Base-by-base conservation (phyloP, 805 yeast genomes). In the Maudiozyma barnettii region DNA sequence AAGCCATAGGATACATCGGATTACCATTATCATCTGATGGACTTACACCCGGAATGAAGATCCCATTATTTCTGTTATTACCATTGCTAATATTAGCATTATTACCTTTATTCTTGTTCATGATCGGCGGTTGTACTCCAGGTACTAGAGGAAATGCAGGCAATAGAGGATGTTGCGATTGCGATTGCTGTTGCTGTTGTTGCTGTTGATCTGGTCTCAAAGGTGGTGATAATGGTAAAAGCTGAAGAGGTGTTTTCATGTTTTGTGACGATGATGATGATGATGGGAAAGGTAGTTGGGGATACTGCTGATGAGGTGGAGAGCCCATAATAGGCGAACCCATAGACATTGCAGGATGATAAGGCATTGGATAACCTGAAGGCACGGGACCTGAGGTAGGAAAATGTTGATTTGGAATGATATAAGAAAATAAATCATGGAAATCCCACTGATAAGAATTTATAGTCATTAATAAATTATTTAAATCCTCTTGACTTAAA, bases 391-490 rank as follows among this genome's bases (percentile, higher is more conserved):
- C 23, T 20, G 40, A 35, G 6, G 19, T 7, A 35, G 19, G 23
- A 13, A 21, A n/a, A 20, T n/a, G 18, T 14, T 39, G 29, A n/a
- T 39, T 39, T 13, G 65, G 63, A 26, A 59, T 43, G 1, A 59
- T 40, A 43, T 59, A 60, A 3, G 62, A 65, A 39, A 52, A 60
- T 16, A 63, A 46, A 40, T 59, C 56, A 49, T 56, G 58, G 45
- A 55, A 57, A 39, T 62, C 65, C 68, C 68, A 64, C 37, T 57
- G 60, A 43, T 56, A 61, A 1, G 60, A 55, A 46, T 64, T 64
- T 41, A 64, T 50, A 19, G 54, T 60, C 42, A 55, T 36, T 8
- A 63, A 45, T 38, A 63, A 46, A 21, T 59, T 56, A 45, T 56
- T 57, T 42, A 61, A 45, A 35, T 60, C 51, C 13, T 51, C 53